Evolutionary conservation across 2,329 filamentous ascomycete genomes (phyloP).

Genomic region (Allantophomopsis lycopodina): DNA sequence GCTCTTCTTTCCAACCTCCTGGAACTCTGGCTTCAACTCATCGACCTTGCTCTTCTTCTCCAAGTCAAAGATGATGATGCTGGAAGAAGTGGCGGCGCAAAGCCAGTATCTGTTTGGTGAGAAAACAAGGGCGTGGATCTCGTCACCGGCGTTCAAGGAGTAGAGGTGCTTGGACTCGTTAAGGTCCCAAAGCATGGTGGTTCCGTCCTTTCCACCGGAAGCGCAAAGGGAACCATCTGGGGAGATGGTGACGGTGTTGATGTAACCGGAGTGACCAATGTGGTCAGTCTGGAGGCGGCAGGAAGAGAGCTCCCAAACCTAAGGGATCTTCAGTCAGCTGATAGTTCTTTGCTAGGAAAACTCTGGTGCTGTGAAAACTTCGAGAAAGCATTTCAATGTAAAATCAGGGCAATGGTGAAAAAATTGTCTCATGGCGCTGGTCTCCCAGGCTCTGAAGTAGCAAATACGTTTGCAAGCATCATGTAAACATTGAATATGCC

Average conservation of each 20-base stretch:
- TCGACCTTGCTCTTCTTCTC: constrained; percentile 99
- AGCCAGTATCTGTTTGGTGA: constrained; percentile 99
- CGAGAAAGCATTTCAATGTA: constrained; percentile 1
- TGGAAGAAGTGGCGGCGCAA: constrained; percentile 90
- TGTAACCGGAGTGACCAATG: constrained; percentile 99
- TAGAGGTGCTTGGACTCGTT: constrained; percentile 99
- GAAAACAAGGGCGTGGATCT: constrained; percentile 99
- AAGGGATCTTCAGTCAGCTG: constrained; percentile 7
- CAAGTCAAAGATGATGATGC: constrained; percentile 99
- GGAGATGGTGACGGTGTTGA: constrained; percentile 99
- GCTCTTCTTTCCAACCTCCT: constrained; percentile 96
- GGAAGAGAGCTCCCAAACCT: constrained; percentile 99
- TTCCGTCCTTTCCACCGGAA: constrained; percentile 98
- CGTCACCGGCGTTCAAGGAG: constrained; percentile 97
- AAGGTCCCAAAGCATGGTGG: constrained; percentile 99
- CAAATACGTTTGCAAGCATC: constrained; percentile 99
- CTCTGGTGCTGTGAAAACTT: too few relatives aligned
- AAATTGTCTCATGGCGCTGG: constrained; percentile 90
- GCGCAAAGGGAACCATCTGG: constrained; percentile 98
- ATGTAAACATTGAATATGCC: constrained; percentile 37
- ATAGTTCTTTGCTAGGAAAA: too few relatives aligned
- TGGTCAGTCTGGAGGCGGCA: constrained; percentile 99
- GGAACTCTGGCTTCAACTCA: constrained; percentile 97
- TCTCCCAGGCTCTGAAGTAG: constrained; percentile 95
- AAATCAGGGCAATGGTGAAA: constrained; percentile 50